phyloP scores from a whole-genome alignment of 1,284 basidiomycete genomes.

The Ganoderma sinense region DNA sequence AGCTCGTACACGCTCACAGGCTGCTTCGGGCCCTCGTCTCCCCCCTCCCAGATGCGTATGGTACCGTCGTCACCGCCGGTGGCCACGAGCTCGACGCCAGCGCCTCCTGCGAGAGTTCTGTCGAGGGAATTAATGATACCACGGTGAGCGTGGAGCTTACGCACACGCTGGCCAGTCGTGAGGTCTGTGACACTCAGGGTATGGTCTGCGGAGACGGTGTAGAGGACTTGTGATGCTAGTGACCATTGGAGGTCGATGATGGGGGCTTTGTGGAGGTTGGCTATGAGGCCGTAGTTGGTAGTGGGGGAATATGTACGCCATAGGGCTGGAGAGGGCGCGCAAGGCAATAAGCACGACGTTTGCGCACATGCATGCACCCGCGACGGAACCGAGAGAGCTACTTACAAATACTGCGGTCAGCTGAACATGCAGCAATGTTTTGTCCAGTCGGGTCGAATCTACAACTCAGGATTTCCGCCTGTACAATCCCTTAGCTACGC shows the following conservation, averaged over 20 bases:
- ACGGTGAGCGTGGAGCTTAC: slow-evolving; percentile 83
- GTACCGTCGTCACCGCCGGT: slow-evolving; percentile 91
- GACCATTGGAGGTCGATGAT: slow-evolving; percentile 87
- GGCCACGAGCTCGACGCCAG: slow-evolving; percentile 82
- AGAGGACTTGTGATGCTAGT: slow-evolving; percentile 70
- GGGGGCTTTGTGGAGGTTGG: slow-evolving; percentile 80
- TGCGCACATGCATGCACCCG: background rate
- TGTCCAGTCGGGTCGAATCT: slow-evolving; percentile 84
- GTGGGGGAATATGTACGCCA: slow-evolving; percentile 87
- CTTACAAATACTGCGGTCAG: slow-evolving; percentile 81
- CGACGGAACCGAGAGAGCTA: slow-evolving; percentile 25
- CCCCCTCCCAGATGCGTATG: slow-evolving; percentile 88
- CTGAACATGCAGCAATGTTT: slow-evolving; percentile 85
- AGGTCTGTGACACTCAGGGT: slow-evolving; percentile 78
- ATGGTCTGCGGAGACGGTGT: slow-evolving; percentile 88
- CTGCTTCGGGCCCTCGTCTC: slow-evolving; percentile 77
- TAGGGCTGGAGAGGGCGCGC: slow-evolving; percentile 54
- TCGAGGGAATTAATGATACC: slow-evolving; percentile 92
- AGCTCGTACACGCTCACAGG: slow-evolving; percentile 84
- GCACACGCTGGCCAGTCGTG: slow-evolving; percentile 77
- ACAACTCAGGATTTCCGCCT: slow-evolving; percentile 83
- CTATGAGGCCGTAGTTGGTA: slow-evolving; percentile 81
- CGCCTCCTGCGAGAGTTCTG: slow-evolving; percentile 80
- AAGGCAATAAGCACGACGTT: slow-evolving; percentile 5
- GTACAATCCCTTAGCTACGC: background rate